Evolutionary conservation across 2,329 filamentous ascomycete species (phyloP).

Genomic region (Pezicula radicicola): DNA sequence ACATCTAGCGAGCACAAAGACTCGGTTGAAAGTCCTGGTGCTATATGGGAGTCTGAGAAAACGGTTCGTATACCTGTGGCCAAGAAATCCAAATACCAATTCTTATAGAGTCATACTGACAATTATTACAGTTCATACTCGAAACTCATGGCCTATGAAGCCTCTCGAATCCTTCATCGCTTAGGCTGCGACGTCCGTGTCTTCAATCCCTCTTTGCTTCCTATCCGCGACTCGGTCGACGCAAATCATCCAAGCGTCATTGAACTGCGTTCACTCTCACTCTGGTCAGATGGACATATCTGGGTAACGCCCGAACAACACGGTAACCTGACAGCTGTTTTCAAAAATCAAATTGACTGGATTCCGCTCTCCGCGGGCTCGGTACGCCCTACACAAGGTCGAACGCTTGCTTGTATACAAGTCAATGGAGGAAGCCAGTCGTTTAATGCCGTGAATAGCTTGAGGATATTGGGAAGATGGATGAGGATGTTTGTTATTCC

Average conservation of each 20-base stretch:
- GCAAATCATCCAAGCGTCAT: slow-evolving; percentile 57
- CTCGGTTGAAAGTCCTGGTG: slow-evolving; percentile 52
- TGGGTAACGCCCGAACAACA: slow-evolving; percentile 68
- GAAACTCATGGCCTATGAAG: slow-evolving; percentile 56
- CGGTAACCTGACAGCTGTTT: slow-evolving; percentile 62
- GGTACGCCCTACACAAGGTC: slow-evolving; percentile 63
- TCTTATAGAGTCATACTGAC: background rate
- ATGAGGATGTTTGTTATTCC: slow-evolving; percentile 68
- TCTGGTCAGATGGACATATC: slow-evolving; percentile 64
- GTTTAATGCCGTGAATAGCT: slow-evolving; percentile 64
- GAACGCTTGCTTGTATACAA: slow-evolving; percentile 59
- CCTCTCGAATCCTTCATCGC: slow-evolving; percentile 56
- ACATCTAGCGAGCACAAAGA: slow-evolving; percentile 33
- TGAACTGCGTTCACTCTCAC: slow-evolving; percentile 57
- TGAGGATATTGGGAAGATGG: slow-evolving; percentile 65
- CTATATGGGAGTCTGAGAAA: slow-evolving; percentile 57
- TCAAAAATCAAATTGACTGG: slow-evolving; percentile 72
- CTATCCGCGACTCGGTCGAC: slow-evolving; percentile 61
- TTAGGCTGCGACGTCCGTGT: slow-evolving; percentile 65
- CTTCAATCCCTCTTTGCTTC: slow-evolving; percentile 55
- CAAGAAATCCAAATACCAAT: background rate
- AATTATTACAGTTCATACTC: slow-evolving; percentile 50
- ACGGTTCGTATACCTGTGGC: slow-evolving; percentile 20
- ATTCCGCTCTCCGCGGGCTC: slow-evolving; percentile 60
- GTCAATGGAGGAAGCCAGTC: slow-evolving; percentile 63